Evolutionary conservation across 2,329 filamentous ascomycete genomes (phyloP), one percentile per base, ranked within the genome.

Genomic region (Metarhizium anisopliae): DNA sequence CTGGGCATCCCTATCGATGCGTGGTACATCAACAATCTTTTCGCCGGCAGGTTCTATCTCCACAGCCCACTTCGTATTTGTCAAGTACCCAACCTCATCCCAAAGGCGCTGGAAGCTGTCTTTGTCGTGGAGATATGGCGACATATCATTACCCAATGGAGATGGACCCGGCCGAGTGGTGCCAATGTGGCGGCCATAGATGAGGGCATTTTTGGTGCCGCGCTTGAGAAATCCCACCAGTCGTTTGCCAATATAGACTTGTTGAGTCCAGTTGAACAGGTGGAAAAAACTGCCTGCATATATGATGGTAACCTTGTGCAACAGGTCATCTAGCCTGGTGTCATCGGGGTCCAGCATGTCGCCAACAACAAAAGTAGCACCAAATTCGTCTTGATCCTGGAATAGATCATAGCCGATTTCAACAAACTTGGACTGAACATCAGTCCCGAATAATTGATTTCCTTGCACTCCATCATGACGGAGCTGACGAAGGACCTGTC

Each of bases 341-440:
- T 76, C 72, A 13, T 68, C 66, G 6, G 70, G 71, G 53, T 74
- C 69, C 10, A 81, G 65, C 57, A 82, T 67, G 58, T 83, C 77
- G 20, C 77, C 80, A 3, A 72, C 62, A 35, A 84, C 67, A 59
- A 84, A 82, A 2, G 70, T 71, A 2, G 73, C 72, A 20, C 70
- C 69, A 5, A 83, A 67, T 38, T 55, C 71, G n/a, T 69, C 63
- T 30, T 75, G 73, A 58, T 87, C 85, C 50, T 76, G 74, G 68
- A 87, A 89, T 20, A 89, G 72, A 54, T 85, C 81, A 65, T 85
- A 83, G 32, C 82, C 82, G n/a, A 81, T 66, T 11, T 81, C 73
- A 53, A 83, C 72, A 60, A 83, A 80, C n/a, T 69, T 69, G 20
- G 71, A 61, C 47, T 77, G 71, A 3, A 80, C 59, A 58, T 83